phyloP scores from a whole-genome alignment of 805 yeast species.

The Barnettozyma botsteinii region DNA sequence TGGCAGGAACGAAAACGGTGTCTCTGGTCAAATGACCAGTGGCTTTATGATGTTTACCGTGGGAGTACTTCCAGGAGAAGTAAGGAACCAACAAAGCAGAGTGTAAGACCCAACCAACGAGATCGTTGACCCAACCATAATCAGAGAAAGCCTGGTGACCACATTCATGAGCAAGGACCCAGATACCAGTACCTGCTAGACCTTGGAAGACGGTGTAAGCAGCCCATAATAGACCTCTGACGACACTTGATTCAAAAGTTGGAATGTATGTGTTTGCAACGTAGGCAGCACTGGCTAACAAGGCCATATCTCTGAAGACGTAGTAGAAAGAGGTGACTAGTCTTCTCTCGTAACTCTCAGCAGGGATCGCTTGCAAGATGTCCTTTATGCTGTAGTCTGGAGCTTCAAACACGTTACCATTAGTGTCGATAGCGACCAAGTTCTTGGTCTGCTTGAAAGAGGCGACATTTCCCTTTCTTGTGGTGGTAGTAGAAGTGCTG shows the following conservation, averaged over 20 bases:
- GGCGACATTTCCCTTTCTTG: slow-evolving; percentile 13
- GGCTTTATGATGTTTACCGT: slow-evolving; percentile 86
- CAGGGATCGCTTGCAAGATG: slow-evolving; percentile 64
- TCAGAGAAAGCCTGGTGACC: slow-evolving; percentile 85
- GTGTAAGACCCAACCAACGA: slow-evolving; percentile 80
- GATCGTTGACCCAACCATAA: slow-evolving; percentile 65
- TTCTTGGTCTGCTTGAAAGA: slow-evolving; percentile 11
- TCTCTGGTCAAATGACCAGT: slow-evolving; percentile 80
- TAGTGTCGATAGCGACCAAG: slow-evolving; percentile 32
- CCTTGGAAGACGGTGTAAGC: slow-evolving; percentile 51
- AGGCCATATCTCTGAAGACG: slow-evolving; percentile 60
- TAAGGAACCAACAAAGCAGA: slow-evolving; percentile 76
- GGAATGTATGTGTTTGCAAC: slow-evolving; percentile 52
- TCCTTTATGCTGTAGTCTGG: slow-evolving; percentile 78
- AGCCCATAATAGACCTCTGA: slow-evolving; percentile 56
- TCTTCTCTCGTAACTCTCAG: slow-evolving; percentile 66
- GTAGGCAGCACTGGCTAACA: slow-evolving; percentile 44
- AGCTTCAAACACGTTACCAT: slow-evolving; percentile 60
- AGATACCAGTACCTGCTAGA: slow-evolving; percentile 66
- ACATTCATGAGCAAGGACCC: slow-evolving; percentile 90
- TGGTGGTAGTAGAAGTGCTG: slow-evolving; percentile 8
- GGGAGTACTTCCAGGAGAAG: slow-evolving; percentile 82
- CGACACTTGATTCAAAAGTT: slow-evolving; percentile 33
- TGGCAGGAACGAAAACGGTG: slow-evolving; percentile 78
- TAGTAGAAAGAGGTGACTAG: slow-evolving; percentile 50